A percentile compares a stretch with the other conserved stretches of the same genome.
Conservation (phyloP, 108 stramenopile genomes). For the Chaetoceros muelleri region DNA sequence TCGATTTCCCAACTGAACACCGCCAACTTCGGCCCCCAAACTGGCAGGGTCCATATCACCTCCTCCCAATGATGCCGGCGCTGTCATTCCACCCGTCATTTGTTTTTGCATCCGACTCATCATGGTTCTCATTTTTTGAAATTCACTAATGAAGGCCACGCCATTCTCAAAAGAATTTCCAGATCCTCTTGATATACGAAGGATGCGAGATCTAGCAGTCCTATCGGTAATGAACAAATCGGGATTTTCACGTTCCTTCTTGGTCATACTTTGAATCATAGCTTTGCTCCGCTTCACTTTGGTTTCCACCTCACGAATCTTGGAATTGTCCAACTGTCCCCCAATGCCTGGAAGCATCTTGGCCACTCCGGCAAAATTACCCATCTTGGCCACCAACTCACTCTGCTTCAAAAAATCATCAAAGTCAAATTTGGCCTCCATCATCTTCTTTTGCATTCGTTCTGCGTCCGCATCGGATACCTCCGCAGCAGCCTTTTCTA, state of each 20-base stretch:
- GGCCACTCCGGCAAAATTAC: constrained; percentile 79
- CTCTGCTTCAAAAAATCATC: constrained; percentile 88
- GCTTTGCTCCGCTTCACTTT: constrained; percentile 76
- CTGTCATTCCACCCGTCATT: constrained; percentile 35
- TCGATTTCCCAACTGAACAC: constrained; percentile 51
- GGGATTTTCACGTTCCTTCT: constrained; percentile 79
- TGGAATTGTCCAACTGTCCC: constrained; percentile 46
- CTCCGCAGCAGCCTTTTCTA: constrained; percentile 89
- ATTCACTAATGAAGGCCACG: constrained; percentile 78
- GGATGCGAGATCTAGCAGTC: constrained; percentile 56
- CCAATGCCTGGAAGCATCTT: constrained; percentile 95
- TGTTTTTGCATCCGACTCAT: constrained; percentile 90
- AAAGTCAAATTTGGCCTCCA: constrained; percentile 84
- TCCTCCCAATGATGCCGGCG: constrained; percentile 14
- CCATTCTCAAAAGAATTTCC: constrained; percentile 62
- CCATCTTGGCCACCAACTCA: constrained; percentile 78
- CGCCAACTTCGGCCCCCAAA: constrained; percentile 9
- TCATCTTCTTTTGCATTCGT: constrained; percentile 81
- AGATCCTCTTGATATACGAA: constrained; percentile 78
- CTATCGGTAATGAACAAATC: constrained; percentile 75
- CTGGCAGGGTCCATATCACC: constrained; percentile 33
- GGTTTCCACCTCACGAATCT: constrained; percentile 56
- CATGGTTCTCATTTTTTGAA: constrained; percentile 92
- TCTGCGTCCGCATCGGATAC: constrained; percentile 80
- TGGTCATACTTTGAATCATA: constrained; percentile 88